These are phyloP conservation scores for Tolypocladium inflatum DNA, from an alignment of 2,329 filamentous ascomycete genomes.

Conservation along the genomic window DNA sequence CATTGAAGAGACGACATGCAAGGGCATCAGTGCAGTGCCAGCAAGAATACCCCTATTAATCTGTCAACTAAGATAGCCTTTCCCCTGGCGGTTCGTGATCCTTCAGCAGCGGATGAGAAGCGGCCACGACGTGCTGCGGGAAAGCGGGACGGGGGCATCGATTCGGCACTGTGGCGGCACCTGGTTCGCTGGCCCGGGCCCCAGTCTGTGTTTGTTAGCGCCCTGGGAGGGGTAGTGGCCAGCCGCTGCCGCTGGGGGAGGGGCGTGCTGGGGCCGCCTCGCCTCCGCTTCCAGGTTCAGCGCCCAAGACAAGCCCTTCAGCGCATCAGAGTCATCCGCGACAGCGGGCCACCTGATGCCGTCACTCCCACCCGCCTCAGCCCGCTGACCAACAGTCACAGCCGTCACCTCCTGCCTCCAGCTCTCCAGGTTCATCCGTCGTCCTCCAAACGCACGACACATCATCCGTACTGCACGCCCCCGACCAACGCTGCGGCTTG, in stretches of 20 bases:
- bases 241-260: neutral
- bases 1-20: neutral
- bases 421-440: neutral
- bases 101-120: neutral
- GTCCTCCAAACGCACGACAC: neutral
- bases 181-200: neutral
- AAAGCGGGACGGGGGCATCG: too few relatives aligned
- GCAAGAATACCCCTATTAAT: neutral
- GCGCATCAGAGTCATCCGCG: neutral
- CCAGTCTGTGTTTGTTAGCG: neutral
- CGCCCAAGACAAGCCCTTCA: neutral
- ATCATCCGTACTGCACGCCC: neutral
- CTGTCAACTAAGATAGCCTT: neutral
- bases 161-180: neutral
- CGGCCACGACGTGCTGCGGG: neutral
- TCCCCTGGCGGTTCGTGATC: neutral
- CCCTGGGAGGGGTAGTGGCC: neutral
- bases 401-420: neutral
- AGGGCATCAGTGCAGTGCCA: neutral
- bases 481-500: neutral
- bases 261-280: neutral
- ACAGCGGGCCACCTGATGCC: constrained; percentile 8
- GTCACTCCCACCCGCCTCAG: constrained; percentile 4
- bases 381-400: neutral
- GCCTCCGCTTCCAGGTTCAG: neutral